phyloP scores from a whole-genome alignment of 2,329 filamentous ascomycete genomes.

The Paecilomyces sp. region DNA sequence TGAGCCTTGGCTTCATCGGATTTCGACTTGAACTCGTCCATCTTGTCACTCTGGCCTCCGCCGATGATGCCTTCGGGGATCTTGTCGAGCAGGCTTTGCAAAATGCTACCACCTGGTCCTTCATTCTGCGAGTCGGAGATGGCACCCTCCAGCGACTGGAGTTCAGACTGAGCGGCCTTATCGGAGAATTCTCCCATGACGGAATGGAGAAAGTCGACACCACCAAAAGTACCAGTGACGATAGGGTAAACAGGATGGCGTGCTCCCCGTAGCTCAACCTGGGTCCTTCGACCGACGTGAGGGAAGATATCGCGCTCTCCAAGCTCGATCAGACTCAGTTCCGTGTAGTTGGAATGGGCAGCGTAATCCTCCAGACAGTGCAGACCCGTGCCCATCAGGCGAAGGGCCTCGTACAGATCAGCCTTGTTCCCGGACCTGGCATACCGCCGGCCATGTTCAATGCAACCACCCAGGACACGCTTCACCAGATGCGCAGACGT shows the following conservation, averaged over 20 bases:
- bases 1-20: constrained; percentile 68
- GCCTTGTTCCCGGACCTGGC: constrained; percentile 56
- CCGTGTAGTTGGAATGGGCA: constrained; percentile 88
- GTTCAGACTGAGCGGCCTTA: constrained; percentile 84
- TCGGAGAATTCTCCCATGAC: constrained; percentile 75
- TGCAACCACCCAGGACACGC: constrained; percentile 63
- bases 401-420: constrained; percentile 82
- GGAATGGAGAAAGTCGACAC: constrained; percentile 88
- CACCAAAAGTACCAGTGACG: constrained; percentile 87
- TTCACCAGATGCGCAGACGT: constrained; percentile 74
- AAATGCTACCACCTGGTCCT: constrained; percentile 61
- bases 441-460: constrained; percentile 74
- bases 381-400: constrained; percentile 76
- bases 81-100: constrained; percentile 73
- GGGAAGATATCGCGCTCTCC: constrained; percentile 78
- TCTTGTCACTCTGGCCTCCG: constrained; percentile 60
- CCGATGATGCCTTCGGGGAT: constrained; percentile 77
- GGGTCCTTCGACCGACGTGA: constrained; percentile 72
- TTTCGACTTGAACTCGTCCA: constrained; percentile 72
- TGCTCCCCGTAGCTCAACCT: constrained; percentile 61
- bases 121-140: constrained; percentile 57
- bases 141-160: constrained; percentile 80
- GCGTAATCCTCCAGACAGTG: constrained; percentile 92
- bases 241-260: constrained; percentile 65
- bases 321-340: constrained; percentile 80